Conservation (phyloP, 768 basidiomycete genomes). For the Lentinula raphanica region DNA sequence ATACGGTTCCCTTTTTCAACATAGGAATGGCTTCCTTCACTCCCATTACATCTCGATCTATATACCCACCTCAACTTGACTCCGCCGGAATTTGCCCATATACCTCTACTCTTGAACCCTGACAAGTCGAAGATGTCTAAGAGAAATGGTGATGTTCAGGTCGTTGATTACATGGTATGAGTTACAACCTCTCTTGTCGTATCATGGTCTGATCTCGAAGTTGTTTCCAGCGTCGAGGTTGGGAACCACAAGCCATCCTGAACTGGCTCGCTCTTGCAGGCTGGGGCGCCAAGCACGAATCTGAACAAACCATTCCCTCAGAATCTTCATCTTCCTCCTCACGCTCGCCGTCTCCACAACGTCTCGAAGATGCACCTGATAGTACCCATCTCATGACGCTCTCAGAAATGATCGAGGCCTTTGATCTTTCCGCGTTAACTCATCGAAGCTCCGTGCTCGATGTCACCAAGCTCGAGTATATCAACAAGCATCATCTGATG, state of each 20-base stretch:
- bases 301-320: conserved; percentile 18
- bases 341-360: conserved; percentile 11
- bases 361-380: conserved; percentile 46
- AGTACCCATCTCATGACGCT: conserved; percentile 60
- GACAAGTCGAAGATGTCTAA: conserved; percentile 96
- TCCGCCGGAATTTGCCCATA: conserved; percentile 82
- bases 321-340: conserved; percentile 18
- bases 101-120: conserved; percentile 84
- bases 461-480: conserved; percentile 69
- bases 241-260: conserved; percentile 83
- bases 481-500: conserved; percentile 85
- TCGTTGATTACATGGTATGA: conserved; percentile 77
- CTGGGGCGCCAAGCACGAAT: conserved; percentile 64
- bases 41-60: conserved; percentile 85
- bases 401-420: conserved; percentile 56
- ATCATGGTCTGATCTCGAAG: not conserved
- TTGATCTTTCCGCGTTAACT: conserved; percentile 71
- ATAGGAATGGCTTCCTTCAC: conserved; percentile 94
- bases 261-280: conserved; percentile 96
- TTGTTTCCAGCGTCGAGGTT: conserved; percentile 62
- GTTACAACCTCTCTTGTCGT: not conserved
- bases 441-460: conserved; percentile 84
- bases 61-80: conserved; percentile 71
- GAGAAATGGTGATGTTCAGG: conserved; percentile 83
- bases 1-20: not conserved